These are phyloP conservation scores for Penicillium dipodomyicola DNA, from an alignment of 495 filamentous ascomycete genomes.

Conservation along the genomic window DNA sequence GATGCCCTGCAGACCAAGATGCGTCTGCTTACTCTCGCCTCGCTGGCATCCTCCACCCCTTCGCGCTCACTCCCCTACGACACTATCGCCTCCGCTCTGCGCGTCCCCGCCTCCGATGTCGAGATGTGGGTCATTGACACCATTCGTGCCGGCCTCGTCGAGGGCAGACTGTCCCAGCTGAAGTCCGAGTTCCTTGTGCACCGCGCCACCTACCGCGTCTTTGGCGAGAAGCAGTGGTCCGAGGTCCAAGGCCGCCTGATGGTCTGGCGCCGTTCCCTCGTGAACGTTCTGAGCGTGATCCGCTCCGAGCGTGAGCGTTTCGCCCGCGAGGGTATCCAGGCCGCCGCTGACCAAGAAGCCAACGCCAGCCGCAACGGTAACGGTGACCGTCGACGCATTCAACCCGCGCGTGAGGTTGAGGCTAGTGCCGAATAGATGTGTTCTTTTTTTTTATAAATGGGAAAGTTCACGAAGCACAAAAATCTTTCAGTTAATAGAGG, in stretches of 20 bases:
- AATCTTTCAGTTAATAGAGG: slow-evolving; percentile 32
- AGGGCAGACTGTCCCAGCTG: slow-evolving; percentile 89
- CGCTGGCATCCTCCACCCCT: slow-evolving; percentile 75
- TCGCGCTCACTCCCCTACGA: slow-evolving; percentile 83
- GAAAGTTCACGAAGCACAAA: slow-evolving; percentile 26
- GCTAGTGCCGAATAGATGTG: slow-evolving; percentile 32
- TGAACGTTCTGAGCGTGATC: slow-evolving; percentile 70
- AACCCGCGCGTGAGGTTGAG: slow-evolving; percentile 35
- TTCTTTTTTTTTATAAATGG: slow-evolving; percentile 19
- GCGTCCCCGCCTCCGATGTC: slow-evolving; percentile 76
- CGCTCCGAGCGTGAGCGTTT: slow-evolving; percentile 71
- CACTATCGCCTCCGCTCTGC: slow-evolving; percentile 75
- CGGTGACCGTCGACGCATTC: slow-evolving; percentile 38
- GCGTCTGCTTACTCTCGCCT: slow-evolving; percentile 88
- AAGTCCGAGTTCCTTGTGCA: slow-evolving; percentile 92
- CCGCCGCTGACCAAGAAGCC: slow-evolving; percentile 32
- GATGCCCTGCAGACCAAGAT: slow-evolving; percentile 89
- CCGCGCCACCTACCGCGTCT: slow-evolving; percentile 89
- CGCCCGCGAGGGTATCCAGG: slow-evolving; percentile 44
- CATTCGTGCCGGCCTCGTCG: slow-evolving; percentile 88
- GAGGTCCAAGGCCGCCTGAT: slow-evolving; percentile 87
- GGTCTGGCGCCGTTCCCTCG: slow-evolving; percentile 78
- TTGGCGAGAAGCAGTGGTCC: slow-evolving; percentile 96
- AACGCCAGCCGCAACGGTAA: slow-evolving; percentile 30
- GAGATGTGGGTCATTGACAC: slow-evolving; percentile 99